Evolutionary conservation across 495 filamentous ascomycete species (phyloP), one percentile per base, ranked within the genome.

Genomic region (Lepraria neglecta): DNA sequence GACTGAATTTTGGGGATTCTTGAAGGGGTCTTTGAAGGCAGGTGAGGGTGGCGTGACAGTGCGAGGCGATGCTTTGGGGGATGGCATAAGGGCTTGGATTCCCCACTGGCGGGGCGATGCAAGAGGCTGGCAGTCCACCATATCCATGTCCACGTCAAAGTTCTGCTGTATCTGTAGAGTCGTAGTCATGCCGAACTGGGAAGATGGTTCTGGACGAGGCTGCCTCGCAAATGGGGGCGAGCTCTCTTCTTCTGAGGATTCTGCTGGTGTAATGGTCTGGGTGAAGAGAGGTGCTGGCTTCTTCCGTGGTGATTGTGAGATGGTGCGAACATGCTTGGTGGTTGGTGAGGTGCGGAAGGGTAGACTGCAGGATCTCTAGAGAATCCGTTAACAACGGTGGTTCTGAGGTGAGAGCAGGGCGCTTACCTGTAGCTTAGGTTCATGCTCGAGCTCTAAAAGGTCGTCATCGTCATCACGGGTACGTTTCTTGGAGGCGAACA

Each of bases 111-210:
- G 75, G 63, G 52, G 72, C 52, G 65, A 71, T 65, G 65, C 66
- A 58, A 64, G 62, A 44, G 50, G 54, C 50, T 72, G 59, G 47
- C 67, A 75, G 35, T 76, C 69, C 43, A 65, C 71, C 78, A 81
- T 83, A 45, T 82, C 78, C 63, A 76, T 76, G 63, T 87, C 85
- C 38, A 74, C 61, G 67, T 87, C 82, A 10, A 64, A 56, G 15
- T 61, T 62, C 33, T 74, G 63, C 15, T 66, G 19, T 61, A 14
- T 6, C 55, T 69, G 59, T 3, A 51, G 28, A 10, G 60, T 27
- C 11, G 65, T 64, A 14, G 31, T 50, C 44, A 57, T 59, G n/a
- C 50, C 44, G 31, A 27, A 45, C 5, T 19, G 40, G 15, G 59
- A 21, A 33, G 12, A 10, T 11, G 28, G 1, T 27, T 52, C 33